These are phyloP conservation scores for Trichoderma pleuroti DNA, from an alignment of 2,329 filamentous ascomycete genomes.

Conservation along the genomic window DNA sequence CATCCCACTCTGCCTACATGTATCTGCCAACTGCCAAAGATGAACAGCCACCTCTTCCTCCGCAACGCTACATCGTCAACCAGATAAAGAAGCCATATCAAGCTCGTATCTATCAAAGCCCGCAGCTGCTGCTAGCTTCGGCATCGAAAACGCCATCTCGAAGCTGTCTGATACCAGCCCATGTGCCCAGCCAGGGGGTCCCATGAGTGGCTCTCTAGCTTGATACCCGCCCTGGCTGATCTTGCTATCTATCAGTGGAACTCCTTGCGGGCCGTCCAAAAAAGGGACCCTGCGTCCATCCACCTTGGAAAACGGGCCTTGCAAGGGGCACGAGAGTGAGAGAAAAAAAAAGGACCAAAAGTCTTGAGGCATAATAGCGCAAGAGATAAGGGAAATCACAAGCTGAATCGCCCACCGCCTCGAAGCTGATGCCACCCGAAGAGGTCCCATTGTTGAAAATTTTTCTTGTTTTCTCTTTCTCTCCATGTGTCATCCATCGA, in stretches of 20 bases:
- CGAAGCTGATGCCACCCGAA: background rate
- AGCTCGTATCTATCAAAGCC: background rate
- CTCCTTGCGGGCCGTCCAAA: constrained; percentile 5
- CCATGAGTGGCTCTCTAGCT: background rate
- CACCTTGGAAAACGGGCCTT: background rate
- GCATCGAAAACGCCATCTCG: background rate
- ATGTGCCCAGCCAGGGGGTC: background rate
- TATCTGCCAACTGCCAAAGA: background rate
- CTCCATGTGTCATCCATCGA: background rate
- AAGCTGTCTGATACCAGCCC: background rate
- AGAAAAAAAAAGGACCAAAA: background rate
- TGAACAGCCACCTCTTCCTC: background rate
- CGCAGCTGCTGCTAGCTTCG: background rate
- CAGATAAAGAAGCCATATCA: background rate
- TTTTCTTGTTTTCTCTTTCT: background rate
- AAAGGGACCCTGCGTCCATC: constrained; percentile 5
- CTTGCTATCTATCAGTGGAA: constrained; percentile 12
- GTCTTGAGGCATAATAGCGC: background rate
- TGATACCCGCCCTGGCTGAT: constrained; percentile 9
- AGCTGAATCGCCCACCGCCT: background rate
- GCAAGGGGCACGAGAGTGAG: background rate
- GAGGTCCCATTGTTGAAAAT: background rate
- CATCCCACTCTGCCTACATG: background rate
- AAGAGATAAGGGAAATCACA: background rate
- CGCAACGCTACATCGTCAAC: background rate